Evolutionary conservation across 1,284 basidiomycete genomes (phyloP), one percentile per base, ranked within the genome.

Genomic region (Ceraceosorus guamensis): DNA sequence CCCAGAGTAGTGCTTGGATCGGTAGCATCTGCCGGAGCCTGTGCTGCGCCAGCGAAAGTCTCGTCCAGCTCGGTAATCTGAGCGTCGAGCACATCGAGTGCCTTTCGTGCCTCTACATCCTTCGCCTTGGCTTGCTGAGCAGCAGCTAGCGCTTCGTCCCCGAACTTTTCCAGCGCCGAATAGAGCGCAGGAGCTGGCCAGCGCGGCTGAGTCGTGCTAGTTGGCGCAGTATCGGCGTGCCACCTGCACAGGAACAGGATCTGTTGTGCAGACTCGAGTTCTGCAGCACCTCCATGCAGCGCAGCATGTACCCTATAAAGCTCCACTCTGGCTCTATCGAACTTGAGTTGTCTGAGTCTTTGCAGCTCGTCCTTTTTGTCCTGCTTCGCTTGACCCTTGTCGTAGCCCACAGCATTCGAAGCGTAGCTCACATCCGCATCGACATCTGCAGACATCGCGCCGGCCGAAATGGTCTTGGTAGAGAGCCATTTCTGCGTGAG

Each of bases 401-500:
- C 55, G 45, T 32, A 32, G 3, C 48, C 48, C 11, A 41, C 32
- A 30, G 35, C n/a, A 30, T 13, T 32, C 6, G 4, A 2, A 43
- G 18, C 53, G n/a, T 7, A 46, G 5, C 16, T 18, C 18, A 24
- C 39, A 32, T 41, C 16, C n/a, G 34, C 6, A 18, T 13, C 4
- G 8, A 32, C 6, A 24, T 11, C 7, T n/a, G n/a, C n/a, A n/a
- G n/a, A n/a, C n/a, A n/a, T n/a, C n/a, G n/a, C n/a, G n/a, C n/a
- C n/a, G n/a, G n/a, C n/a, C 14, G 39, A 24, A 1, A 48, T 6
- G 24, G 33, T 16, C 47, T 34, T 55, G 47, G 52, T 64, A 45
- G 66, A 57, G 13, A 71, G 59, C 69, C 69, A 71, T 45, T 68
- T 71, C 34, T 71, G 69, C 7, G 67, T 71, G n/a, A 57, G 55